Conservation (phyloP, 371 early-diverging fungal species). For the Syncephalastrum sp. region DNA sequence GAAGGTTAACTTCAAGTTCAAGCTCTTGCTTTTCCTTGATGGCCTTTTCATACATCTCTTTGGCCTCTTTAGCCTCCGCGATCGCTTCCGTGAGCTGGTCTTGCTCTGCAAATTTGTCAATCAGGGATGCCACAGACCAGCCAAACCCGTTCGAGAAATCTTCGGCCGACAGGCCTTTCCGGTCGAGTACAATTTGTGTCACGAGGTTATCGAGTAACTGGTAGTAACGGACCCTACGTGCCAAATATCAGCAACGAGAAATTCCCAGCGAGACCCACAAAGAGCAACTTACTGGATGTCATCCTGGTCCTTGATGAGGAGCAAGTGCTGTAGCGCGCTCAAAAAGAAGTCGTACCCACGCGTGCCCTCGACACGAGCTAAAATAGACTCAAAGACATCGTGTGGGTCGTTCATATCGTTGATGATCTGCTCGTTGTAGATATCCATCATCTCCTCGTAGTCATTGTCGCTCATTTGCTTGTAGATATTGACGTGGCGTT, state of each 20-base stretch:
- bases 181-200: slow-evolving; percentile 80
- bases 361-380: slow-evolving; percentile 72
- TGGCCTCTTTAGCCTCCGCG: slow-evolving; percentile 68
- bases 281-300: slow-evolving; percentile 37
- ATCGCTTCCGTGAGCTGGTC: slow-evolving; percentile 71
- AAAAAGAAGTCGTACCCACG: slow-evolving; percentile 77
- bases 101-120: slow-evolving; percentile 79
- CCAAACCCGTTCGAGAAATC: slow-evolving; percentile 52
- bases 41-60: slow-evolving; percentile 45
- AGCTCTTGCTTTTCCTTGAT: slow-evolving; percentile 62
- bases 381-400: slow-evolving; percentile 74
- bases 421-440: slow-evolving; percentile 71
- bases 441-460: slow-evolving; percentile 74
- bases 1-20: slow-evolving; percentile 69
- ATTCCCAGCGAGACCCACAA: neutral
- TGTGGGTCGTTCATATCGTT: slow-evolving; percentile 81
- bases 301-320: slow-evolving; percentile 71
- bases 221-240: slow-evolving; percentile 65
- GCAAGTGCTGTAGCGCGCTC: slow-evolving; percentile 75
- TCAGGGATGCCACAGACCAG: slow-evolving; percentile 68
- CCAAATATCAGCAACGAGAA: neutral
- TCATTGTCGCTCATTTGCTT: slow-evolving; percentile 78
- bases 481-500: slow-evolving; percentile 73
- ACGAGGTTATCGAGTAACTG: slow-evolving; percentile 78
- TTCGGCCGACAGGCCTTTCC: slow-evolving; percentile 64